A percentile compares a stretch with the other conserved stretches of the same genome.
Conservation (phyloP, 148 eudicot genomes). For the Selenicereus undatus region DNA sequence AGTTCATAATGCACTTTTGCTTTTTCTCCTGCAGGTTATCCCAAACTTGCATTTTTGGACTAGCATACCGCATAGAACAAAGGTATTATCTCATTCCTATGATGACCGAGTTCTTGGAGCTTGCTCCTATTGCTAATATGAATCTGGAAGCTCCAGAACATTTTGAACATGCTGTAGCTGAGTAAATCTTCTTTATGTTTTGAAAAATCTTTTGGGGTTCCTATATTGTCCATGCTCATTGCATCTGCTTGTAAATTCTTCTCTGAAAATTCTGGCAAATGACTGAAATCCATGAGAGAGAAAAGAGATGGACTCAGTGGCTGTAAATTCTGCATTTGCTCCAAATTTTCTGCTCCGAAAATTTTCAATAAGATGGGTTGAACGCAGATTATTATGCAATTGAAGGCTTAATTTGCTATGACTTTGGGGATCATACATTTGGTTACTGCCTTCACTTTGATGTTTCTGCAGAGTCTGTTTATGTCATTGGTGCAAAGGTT, state of each 20-base stretch:
- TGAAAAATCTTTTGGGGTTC: background rate
- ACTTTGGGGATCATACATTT: background rate
- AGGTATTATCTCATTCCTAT: constrained; percentile 44
- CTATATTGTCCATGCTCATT: background rate
- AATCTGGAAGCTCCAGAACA: background rate
- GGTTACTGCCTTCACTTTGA: background rate
- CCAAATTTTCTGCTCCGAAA: background rate
- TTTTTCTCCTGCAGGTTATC: constrained; percentile 42
- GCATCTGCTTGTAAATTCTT: background rate
- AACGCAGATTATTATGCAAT: background rate
- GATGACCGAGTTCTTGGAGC: background rate
- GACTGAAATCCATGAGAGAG: background rate
- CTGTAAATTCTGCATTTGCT: background rate
- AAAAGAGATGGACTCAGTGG: background rate
- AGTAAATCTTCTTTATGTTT: background rate
- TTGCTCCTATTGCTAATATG: background rate
- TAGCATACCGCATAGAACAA: constrained; percentile 68
- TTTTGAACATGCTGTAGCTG: background rate
- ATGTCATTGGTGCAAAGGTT: constrained; percentile 55
- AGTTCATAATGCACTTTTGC: constrained; percentile 6
- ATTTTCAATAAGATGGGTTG: background rate
- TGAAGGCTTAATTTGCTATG: background rate
- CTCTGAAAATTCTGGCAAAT: background rate
- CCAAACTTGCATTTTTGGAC: constrained; percentile 91
- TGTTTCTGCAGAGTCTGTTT: constrained; percentile 50